Base-by-base conservation (phyloP, 352 stramenopile genomes). In the Globisporangium acanthophoron region DNA sequence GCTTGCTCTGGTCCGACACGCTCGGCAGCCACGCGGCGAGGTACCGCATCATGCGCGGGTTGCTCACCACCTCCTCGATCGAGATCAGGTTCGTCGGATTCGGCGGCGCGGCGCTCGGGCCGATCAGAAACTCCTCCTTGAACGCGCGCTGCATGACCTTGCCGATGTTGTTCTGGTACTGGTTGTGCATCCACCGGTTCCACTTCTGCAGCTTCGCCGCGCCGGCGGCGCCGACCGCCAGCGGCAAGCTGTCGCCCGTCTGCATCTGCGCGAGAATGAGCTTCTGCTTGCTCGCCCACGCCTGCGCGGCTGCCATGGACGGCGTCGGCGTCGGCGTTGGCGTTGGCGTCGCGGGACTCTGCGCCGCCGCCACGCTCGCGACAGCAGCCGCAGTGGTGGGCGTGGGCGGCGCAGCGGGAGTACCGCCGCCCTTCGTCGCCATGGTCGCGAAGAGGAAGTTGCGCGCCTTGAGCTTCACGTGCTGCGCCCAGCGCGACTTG, bases 161-260 rank as follows among this genome's bases (percentile, higher is more conserved):
- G 21, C 72, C 76, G 39, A 89, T 76, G 70, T 89, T 89, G 55
- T 79, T 76, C 41, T 86, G 76, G 57, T 89, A 89, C 48, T 80
- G 80, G 56, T 87, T 60, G 35, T 88, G 75, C 65, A 90, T 78
- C 80, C 80, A 90, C 43, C 77, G 76, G 65, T 89, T 89, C 79
- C 82, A 92, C 63, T 92, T 94, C 39, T 92, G 81, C 31, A 94
- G 71, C 65, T 90, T 94, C 20, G 80, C 81, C 4, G 75, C 75
- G 15, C 80, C 76, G 1, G 44, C 50, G 3, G 50, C 61, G 15
- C 61, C 65, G 11, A 67, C 52, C 39, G 59, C 43, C 62, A 62
- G 45, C 27, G 65, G 52, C 46, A 60, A 37, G 45, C 65, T 50
- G 61, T 77, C 65, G 24, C 31, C 55, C 27, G 47, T 66, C 35